Evolutionary conservation across 441 rosid genomes (phyloP), one percentile per base, ranked within the genome.

Genomic region (Breynia disticha): DNA sequence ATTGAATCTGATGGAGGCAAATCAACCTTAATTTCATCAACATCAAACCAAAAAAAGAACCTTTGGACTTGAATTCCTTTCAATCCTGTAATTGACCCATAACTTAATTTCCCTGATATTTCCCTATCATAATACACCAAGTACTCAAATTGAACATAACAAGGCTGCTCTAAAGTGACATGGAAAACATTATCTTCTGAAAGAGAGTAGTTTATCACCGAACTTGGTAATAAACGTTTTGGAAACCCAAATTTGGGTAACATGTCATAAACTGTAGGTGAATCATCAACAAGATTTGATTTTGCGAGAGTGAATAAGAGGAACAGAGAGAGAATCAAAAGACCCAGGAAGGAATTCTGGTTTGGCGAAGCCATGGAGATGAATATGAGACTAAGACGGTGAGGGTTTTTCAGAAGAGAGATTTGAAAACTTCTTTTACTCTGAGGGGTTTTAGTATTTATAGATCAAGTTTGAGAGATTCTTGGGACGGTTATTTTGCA

Each of bases 221-320:
- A 39, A 56, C 57, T 51, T 1, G 98, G 98, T 9, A 91, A 59
- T 15, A 91, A 76, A 0, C 98, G 96, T 49, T 78, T 54, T 1
- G 98, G 98, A 74, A 91, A 96, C 56, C 98, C 95, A 72, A 54
- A 88, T 55, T 79, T 65, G 24, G 95, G 86, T 50, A 91, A 86
- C 76, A 88, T 66, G 4, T 91, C 94, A 71, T 76, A 82, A 28
- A 87, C 90, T 13, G 84, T 65, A 3, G 67, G 64, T 6, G 71
- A 22, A 12, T 56, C 43, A 1, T 67, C 60, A 46, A 66, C 62
- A 46, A 49, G 16, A 12, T 62, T 50, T 0, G 63, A 48, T 14
- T 21, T 28, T 12, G 65, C 42, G 56, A 63, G 56, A 55, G 50
- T 50, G 46, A 72, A 32, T 47, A 82, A 28, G 63, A 64, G 39